Base-by-base conservation (phyloP, 805 yeast species). In the Naumovozyma baii region DNA sequence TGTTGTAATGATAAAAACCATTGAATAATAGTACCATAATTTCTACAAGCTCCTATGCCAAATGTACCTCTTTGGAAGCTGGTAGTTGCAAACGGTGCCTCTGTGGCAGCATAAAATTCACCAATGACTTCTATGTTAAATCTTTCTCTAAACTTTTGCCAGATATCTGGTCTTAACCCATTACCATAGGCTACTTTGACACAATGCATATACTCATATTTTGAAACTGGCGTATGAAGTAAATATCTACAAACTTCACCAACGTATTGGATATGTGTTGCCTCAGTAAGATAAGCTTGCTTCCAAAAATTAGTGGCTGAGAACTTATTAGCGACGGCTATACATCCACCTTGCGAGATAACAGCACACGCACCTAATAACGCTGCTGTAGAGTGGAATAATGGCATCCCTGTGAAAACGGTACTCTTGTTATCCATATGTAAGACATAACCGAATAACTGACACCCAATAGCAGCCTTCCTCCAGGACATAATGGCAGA, bases 401-500 rank as follows among this genome's bases (percentile, higher is more conserved):
- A 66, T 1, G 97, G 97, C 97, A 88, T 88, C 1, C 95, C 84
- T 0, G 95, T 84, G 64, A 82, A 83, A 8, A 85, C 78, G 10
- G 70, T 73, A 13, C 83, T 75, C 3, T 65, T 56, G 4, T 59
- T 45, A n/a, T 65, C 59, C 48, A 85, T 68, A 43, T 76, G 72
- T 65, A 82, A 72, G 32, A 84, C 79, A 46, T 71, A 71, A 1
- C 85, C 84, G 54, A 85, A 87, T 18, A 84, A 55, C 2, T 70
- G 61, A 1, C 85, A 65, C 1, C 94, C 95, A 66, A 82, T 67
- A 35, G 70, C 73, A 5, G 83, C 73, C 61, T 87, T 88, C 52
- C 86, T 72, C 96, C 96, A 87, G 3, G 92, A 80, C 78, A 88
- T 79, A 40, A 83, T 81, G 2, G 95, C 96, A 4, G 96, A 83